Base-by-base conservation (phyloP, 148 eudicot genomes). In the Rhododendron vialii region DNA sequence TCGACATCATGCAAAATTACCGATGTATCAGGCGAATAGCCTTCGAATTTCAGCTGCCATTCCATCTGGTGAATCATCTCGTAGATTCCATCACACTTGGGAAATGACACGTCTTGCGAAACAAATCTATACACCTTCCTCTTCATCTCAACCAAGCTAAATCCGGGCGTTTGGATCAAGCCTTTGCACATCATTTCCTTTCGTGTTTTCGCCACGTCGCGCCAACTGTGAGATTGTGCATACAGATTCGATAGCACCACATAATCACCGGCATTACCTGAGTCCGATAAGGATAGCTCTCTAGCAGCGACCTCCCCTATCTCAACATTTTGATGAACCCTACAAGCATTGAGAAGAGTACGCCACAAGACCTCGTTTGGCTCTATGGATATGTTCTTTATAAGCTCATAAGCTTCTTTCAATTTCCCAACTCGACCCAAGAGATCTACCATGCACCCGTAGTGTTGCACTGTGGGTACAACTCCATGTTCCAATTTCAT, bases 321-420 rank as follows among this genome's bases (percentile, higher is more conserved):
- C 88, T 89, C 89, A 30, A 91, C 80, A 82, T 91, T 85, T 79
- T 86, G 88, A 69, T 90, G 90, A 89, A 86, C 65, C 82, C 78
- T 89, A 73, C 92, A 87, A 38, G 93, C 88, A 36, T 89, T 89
- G 47, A 93, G 36, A 75, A 91, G 90, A 73, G 79, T 83, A 8
- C 95, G 92, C 93, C 95, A 93, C 30, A 93, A 47, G 36, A 89
- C 91, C 59, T 90, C 89, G n/a, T 90, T 91, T 74, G 93, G 90
- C 51, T 85, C 55, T 85, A 89, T 86, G 63, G 90, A 89, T 91
- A 90, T 90, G 20, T 30, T 73, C 51, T 83, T 86, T 53, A 93
- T 90, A 41, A 90, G 79, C 36, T 86, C 76, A 35, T 90, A 43
- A n/a, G 95, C 93, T 89, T 91, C 84, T 30, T 88, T 43, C 9